These are phyloP conservation scores for Aspergillus neoniger DNA, from an alignment of 2,329 filamentous ascomycete genomes.

Conservation along the genomic window DNA sequence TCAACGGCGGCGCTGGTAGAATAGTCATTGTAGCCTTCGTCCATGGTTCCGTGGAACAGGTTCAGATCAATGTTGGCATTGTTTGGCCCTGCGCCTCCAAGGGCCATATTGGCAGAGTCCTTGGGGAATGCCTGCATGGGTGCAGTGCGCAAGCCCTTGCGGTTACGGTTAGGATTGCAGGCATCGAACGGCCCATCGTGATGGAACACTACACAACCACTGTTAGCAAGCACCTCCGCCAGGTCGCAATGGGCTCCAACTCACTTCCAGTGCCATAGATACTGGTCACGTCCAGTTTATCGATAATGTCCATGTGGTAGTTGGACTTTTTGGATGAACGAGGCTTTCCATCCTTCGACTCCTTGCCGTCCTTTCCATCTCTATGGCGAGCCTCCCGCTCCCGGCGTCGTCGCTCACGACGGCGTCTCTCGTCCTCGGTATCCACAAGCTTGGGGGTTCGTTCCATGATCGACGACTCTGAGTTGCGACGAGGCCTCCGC, in stretches of 20 bases:
- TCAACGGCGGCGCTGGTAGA: conserved; percentile 49
- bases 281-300: conserved; percentile 93
- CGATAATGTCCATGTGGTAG: conserved; percentile 76
- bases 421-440: conserved; percentile 53
- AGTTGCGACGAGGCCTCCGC: conserved; percentile 59
- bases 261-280: conserved; percentile 89
- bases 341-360: conserved; percentile 37
- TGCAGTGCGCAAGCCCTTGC: conserved; percentile 75
- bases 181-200: conserved; percentile 98
- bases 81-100: conserved; percentile 84
- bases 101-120: conserved; percentile 85
- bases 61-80: conserved; percentile 81
- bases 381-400: conserved; percentile 51
- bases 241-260: conserved; percentile 31
- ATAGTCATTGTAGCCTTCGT: conserved; percentile 87
- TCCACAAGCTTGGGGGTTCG: conserved; percentile 50
- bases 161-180: conserved; percentile 90
- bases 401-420: conserved; percentile 51
- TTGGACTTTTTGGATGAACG: conserved; percentile 44
- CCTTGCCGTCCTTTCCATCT: conserved; percentile 36
- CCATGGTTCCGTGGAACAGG: conserved; percentile 79
- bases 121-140: conserved; percentile 97
- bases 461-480: conserved; percentile 64
- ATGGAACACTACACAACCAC: conserved; percentile 73
- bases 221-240: conserved; percentile 10